Evolutionary conservation across 1,284 basidiomycete species (phyloP).

Genomic region (Sphagnurus paluster): DNA sequence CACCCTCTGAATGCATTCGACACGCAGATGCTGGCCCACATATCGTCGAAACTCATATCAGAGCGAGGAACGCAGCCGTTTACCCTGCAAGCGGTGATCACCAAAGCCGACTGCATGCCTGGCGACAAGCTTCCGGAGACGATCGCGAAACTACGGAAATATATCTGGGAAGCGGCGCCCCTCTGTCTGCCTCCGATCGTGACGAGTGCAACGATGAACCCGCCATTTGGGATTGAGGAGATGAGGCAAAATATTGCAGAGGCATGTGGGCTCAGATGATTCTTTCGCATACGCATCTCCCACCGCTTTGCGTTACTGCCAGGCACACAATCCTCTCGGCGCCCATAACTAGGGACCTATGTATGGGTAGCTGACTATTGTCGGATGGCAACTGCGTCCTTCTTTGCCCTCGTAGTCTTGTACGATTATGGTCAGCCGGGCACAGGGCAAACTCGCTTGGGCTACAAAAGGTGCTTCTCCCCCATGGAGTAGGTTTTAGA

Average conservation of each 20-base stretch:
- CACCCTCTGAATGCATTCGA: constrained; percentile 62
- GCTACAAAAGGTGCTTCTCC: too few relatives aligned
- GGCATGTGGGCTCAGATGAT: constrained; percentile 52
- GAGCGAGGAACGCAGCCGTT: constrained; percentile 41
- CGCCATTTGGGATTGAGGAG: constrained; percentile 54
- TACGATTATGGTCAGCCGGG: too few relatives aligned
- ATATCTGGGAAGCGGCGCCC: constrained; percentile 55
- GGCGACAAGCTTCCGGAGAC: constrained; percentile 25
- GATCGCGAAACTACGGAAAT: constrained; percentile 35
- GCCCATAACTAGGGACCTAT: too few relatives aligned
- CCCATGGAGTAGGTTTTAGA: too few relatives aligned
- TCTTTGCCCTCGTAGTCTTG: too few relatives aligned
- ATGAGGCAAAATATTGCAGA: constrained; percentile 57
- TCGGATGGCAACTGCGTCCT: too few relatives aligned
- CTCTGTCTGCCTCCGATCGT: constrained; percentile 65
- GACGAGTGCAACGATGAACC: constrained; percentile 48
- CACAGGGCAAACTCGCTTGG: too few relatives aligned
- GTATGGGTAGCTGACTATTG: too few relatives aligned
- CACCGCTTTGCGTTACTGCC: too few relatives aligned
- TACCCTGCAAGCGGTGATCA: constrained; percentile 69
- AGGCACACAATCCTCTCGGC: too few relatives aligned
- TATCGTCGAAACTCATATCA: constrained; percentile 41
- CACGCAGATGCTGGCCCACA: constrained; percentile 55
- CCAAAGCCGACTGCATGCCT: constrained; percentile 61
- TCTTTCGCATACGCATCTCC: too few relatives aligned